Evolutionary conservation across 1,284 basidiomycete genomes (phyloP).

Genomic region (Tilletiopsis washingtonensis): DNA sequence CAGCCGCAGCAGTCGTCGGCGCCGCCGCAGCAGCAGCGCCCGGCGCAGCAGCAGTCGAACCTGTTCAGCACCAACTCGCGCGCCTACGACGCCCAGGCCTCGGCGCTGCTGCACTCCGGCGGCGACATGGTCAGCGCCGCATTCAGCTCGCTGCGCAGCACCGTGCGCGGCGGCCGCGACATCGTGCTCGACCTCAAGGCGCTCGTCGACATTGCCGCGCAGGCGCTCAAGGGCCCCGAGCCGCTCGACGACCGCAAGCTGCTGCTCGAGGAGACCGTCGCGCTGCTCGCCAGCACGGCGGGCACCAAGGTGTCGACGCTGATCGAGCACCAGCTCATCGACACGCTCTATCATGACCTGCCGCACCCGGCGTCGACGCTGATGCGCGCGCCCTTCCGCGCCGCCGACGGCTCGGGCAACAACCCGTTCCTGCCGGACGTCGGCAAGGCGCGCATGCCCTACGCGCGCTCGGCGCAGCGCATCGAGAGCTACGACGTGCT

Average conservation of each 20-base stretch:
- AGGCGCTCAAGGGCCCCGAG: too few species aligned
- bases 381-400: slow-evolving; percentile 51
- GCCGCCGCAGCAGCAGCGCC: too few species aligned
- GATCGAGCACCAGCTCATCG: slow-evolving; percentile 11
- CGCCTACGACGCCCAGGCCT: too few species aligned
- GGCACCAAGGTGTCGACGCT: slow-evolving; percentile 10
- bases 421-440: slow-evolving; percentile 63
- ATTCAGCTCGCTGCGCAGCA: too few species aligned
- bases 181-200: too few species aligned
- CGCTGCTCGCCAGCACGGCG: slow-evolving; percentile 19
- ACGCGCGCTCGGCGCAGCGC: slow-evolving; percentile 54
- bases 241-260: slow-evolving; percentile 31
- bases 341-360: slow-evolving; percentile 53
- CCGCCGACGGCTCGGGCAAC: slow-evolving; percentile 53
- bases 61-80: too few species aligned
- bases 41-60: too few species aligned
- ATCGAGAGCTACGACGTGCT: slow-evolving; percentile 49
- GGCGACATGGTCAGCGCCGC: too few species aligned
- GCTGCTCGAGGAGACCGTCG: slow-evolving; percentile 27
- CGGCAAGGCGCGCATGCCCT: slow-evolving; percentile 66
- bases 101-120: too few species aligned
- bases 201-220: too few species aligned
- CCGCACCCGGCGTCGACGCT: slow-evolving; percentile 64
- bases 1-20: too few species aligned
- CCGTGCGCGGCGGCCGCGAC: too few species aligned